phyloP scores from a whole-genome alignment of 352 stramenopile genomes.

The Phytophthora multivora region DNA sequence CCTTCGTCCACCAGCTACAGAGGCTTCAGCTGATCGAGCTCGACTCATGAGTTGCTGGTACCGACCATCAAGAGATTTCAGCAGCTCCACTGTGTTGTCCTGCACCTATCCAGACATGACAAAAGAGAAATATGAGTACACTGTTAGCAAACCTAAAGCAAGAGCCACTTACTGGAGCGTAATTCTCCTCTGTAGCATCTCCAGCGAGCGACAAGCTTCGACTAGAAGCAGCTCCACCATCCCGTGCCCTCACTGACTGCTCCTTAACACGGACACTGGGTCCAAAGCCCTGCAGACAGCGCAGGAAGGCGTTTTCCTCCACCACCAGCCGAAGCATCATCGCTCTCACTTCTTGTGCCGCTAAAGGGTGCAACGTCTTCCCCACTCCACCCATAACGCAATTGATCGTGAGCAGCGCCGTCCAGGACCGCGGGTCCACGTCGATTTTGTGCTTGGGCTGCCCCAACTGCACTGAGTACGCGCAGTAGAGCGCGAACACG shows the following conservation, averaged over 20 bases:
- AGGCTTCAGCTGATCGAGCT: constrained; percentile 8
- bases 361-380: constrained; percentile 25
- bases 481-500: constrained; percentile 68
- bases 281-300: constrained; percentile 59
- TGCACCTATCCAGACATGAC: constrained; percentile 20
- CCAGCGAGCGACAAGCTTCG: constrained; percentile 3
- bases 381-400: constrained; percentile 32
- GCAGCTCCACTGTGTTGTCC: constrained; percentile 20
- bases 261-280: constrained; percentile 16
- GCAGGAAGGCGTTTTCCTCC: constrained; percentile 68
- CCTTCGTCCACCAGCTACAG: constrained; percentile 3
- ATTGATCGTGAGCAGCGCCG: constrained; percentile 44
- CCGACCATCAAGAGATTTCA: constrained; percentile 23
- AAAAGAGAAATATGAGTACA: too few relatives aligned
- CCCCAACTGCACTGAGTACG: constrained; percentile 64
- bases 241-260: not conserved
- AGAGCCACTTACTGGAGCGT: constrained; percentile 16
- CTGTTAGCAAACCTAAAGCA: not conserved
- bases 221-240: not conserved
- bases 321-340: constrained; percentile 54
- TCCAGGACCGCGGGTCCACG: constrained; percentile 51
- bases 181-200: constrained; percentile 4
- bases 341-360: constrained; percentile 41
- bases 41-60: constrained; percentile 33
- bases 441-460: constrained; percentile 69